These are phyloP conservation scores for Gentiana dahurica DNA, from an alignment of 257 asterid genomes.

Conservation along the genomic window DNA sequence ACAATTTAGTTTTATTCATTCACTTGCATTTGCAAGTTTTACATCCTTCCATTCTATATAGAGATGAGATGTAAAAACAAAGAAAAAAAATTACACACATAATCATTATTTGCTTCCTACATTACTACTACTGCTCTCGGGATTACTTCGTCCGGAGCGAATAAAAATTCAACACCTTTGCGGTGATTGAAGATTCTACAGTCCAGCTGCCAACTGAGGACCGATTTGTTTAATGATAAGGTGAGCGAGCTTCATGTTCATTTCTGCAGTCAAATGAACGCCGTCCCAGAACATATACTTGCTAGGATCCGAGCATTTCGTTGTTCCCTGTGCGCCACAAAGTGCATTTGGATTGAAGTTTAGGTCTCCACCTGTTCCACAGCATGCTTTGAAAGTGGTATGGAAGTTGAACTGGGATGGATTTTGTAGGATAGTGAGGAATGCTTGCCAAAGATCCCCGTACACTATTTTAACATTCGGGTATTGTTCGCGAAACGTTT, in stretches of 20 bases:
- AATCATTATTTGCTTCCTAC: no score
- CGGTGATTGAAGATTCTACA: neutral
- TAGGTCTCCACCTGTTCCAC: slow-evolving; percentile 7
- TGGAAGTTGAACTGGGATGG: slow-evolving; percentile 23
- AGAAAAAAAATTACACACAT: no score
- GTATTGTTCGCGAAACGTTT: slow-evolving; percentile 13
- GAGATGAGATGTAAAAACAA: no score
- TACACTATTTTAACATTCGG: slow-evolving; percentile 23
- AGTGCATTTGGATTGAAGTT: slow-evolving; percentile 1
- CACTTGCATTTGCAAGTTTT: no score
- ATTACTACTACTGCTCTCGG: slow-evolving; percentile 17
- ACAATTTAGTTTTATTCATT: no score
- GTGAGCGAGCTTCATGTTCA: slow-evolving; percentile 17
- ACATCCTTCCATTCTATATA: no score
- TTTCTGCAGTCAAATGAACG: slow-evolving; percentile 19
- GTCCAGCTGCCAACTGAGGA: slow-evolving; percentile 1
- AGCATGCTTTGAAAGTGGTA: slow-evolving; percentile 37
- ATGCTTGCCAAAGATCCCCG: slow-evolving; percentile 38
- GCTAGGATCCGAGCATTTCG: slow-evolving; percentile 18
- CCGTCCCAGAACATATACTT: slow-evolving; percentile 23
- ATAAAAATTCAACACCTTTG: neutral
- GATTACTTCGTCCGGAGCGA: slow-evolving; percentile 19
- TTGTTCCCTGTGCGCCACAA: slow-evolving; percentile 11
- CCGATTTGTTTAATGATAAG: slow-evolving; percentile 21
- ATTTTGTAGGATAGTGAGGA: slow-evolving; percentile 18